Evolutionary conservation across 140 eudicot species (phyloP).

Genomic region (Flaveria floridana): DNA sequence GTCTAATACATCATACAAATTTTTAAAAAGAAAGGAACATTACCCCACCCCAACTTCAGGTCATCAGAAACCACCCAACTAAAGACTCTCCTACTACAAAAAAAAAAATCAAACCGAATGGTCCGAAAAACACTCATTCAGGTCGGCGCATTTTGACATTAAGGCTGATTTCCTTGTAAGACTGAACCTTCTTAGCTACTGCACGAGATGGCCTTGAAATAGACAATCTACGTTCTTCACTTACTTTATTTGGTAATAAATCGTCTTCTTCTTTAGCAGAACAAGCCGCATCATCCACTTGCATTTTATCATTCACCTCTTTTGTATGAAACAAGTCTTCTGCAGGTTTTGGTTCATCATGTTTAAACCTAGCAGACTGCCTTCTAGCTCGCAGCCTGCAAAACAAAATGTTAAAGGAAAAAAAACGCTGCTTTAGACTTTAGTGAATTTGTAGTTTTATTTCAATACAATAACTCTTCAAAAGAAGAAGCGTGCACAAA

Average conservation of each 20-base stretch:
- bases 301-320: constrained; percentile 32
- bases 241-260: constrained; percentile 8
- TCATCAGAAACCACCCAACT: neutral
- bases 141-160: constrained; percentile 63
- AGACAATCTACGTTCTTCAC: constrained; percentile 45
- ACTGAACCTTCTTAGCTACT: constrained; percentile 66
- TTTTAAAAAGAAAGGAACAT: neutral
- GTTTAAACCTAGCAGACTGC: constrained; percentile 60
- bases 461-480: neutral
- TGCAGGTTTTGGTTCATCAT: constrained; percentile 33
- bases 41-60: no score
- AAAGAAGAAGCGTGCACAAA: constrained; percentile 23
- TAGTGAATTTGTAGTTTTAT: neutral
- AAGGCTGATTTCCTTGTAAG: constrained; percentile 62
- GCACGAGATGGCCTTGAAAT: constrained; percentile 70
- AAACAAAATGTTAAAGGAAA: neutral
- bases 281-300: constrained; percentile 23
- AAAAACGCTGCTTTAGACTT: neutral
- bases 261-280: constrained; percentile 32
- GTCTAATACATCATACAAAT: constrained; percentile 10
- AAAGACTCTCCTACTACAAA: constrained; percentile 4
- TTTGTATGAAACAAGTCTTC: constrained; percentile 35
- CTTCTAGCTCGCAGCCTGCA: constrained; percentile 46
- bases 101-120: neutral
- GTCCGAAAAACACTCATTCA: constrained; percentile 30